Evolutionary conservation across 495 filamentous ascomycete species (phyloP).

Genomic region (Amniculicola lignicola): DNA sequence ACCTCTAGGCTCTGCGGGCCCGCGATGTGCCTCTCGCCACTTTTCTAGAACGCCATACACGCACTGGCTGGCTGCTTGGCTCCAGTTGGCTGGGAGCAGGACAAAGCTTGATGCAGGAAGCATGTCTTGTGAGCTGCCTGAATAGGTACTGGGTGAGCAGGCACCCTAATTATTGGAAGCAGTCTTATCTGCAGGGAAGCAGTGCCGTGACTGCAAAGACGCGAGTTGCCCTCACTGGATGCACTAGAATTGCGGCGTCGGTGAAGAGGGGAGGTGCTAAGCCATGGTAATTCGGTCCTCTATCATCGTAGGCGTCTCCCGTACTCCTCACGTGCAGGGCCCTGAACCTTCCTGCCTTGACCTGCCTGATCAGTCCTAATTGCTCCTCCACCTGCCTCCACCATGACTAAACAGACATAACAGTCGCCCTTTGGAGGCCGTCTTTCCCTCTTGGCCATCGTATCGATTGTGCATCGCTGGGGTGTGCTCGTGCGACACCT

Average conservation of each 20-base stretch:
- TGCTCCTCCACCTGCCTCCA: too few relatives aligned
- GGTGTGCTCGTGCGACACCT: too few relatives aligned
- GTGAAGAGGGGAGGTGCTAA: too few relatives aligned
- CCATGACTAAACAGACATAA: too few relatives aligned
- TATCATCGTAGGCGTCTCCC: too few relatives aligned
- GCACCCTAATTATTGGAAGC: not conserved
- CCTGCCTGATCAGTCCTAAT: too few relatives aligned
- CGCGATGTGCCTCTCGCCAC: not conserved
- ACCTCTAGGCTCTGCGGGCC: not conserved
- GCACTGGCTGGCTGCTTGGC: not conserved
- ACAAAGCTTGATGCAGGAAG: slow-evolving; percentile 4
- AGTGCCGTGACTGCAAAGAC: not conserved
- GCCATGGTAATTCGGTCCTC: too few relatives aligned
- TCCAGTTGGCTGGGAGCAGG: not conserved
- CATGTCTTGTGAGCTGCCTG: slow-evolving; percentile 14
- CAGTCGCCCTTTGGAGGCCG: too few relatives aligned
- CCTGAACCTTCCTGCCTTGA: too few relatives aligned
- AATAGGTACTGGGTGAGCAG: not conserved
- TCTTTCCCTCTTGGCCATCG: too few relatives aligned
- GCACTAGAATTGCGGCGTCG: not conserved
- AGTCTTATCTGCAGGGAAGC: slow-evolving; percentile 11
- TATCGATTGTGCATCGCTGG: too few relatives aligned
- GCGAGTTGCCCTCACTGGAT: not conserved
- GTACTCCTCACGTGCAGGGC: too few relatives aligned
- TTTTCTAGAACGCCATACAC: slow-evolving; percentile 9